A percentile compares a stretch with the other conserved stretches of the same genome.
These are phyloP conservation scores for Crucihimalaya himalaica DNA, from an alignment of 345 rosid species.

Conservation along the genomic window DNA sequence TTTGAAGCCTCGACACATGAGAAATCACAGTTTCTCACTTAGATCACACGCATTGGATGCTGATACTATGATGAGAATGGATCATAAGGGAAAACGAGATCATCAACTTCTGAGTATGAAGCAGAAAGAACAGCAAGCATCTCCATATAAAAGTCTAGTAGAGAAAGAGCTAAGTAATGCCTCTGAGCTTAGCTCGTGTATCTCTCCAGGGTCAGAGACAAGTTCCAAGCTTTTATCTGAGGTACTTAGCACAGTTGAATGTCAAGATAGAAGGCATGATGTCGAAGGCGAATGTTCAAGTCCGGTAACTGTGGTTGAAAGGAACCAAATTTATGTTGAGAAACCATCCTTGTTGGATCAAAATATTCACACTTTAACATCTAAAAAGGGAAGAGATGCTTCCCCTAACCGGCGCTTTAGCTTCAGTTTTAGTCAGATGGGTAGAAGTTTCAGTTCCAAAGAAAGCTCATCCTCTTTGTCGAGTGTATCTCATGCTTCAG, in stretches of 20 bases:
- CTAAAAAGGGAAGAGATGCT: slow-evolving; percentile 49
- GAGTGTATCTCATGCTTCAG: slow-evolving; percentile 49
- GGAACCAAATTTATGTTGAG: slow-evolving; percentile 38
- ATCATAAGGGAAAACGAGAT: slow-evolving; percentile 27
- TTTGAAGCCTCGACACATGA: slow-evolving; percentile 39
- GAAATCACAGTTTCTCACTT: slow-evolving; percentile 30
- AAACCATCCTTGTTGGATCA: slow-evolving; percentile 43
- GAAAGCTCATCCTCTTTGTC: slow-evolving; percentile 56
- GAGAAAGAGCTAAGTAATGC: slow-evolving; percentile 38
- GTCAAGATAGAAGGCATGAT: slow-evolving; percentile 22
- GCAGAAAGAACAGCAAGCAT: slow-evolving; percentile 33
- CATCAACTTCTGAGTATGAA: slow-evolving; percentile 39
- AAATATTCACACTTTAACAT: slow-evolving; percentile 37
- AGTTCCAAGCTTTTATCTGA: slow-evolving; percentile 33
- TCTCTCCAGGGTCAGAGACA: slow-evolving; percentile 30
- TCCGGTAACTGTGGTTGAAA: slow-evolving; percentile 19
- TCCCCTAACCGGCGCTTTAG: slow-evolving; percentile 73
- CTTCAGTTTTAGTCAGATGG: slow-evolving; percentile 73
- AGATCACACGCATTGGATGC: slow-evolving; percentile 30
- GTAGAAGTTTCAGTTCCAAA: slow-evolving; percentile 83
- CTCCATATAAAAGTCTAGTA: slow-evolving; percentile 29
- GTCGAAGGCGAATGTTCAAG: slow-evolving; percentile 33
- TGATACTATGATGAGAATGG: slow-evolving; percentile 32
- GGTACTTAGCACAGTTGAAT: slow-evolving; percentile 26
- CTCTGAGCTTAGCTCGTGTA: slow-evolving; percentile 35